Percentiles rank a stretch among this genome's conserved stretches.
Conservation (phyloP, 1,139 yeast species). For the Kurtzmaniella natalensis region DNA sequence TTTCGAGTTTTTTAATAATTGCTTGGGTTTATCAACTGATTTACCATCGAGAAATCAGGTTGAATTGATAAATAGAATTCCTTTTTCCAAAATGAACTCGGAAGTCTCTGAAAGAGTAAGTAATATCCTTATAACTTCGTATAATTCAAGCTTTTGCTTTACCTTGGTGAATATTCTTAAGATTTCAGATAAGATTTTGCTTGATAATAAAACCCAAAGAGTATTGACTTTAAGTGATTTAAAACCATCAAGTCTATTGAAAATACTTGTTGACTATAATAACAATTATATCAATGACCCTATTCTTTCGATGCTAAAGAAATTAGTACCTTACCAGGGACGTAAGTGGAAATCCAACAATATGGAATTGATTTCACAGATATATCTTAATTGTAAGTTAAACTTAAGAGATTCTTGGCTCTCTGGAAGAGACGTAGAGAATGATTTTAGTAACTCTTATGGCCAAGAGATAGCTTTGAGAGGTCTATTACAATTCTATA, state of each 20-base stretch:
- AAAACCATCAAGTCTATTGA: slow-evolving; percentile 50
- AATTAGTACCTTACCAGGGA: slow-evolving; percentile 86
- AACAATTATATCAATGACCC: slow-evolving; percentile 65
- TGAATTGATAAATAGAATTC: slow-evolving; percentile 27
- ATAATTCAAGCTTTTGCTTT: slow-evolving; percentile 41
- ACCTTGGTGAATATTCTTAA: slow-evolving; percentile 43
- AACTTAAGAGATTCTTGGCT: slow-evolving; percentile 85
- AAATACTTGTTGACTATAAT: slow-evolving; percentile 46
- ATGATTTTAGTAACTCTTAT: slow-evolving; percentile 71
- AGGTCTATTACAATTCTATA: slow-evolving; percentile 75
- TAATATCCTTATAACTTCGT: slow-evolving; percentile 26
- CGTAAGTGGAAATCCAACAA: slow-evolving; percentile 91
- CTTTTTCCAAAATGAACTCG: slow-evolving; percentile 24
- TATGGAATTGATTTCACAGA: slow-evolving; percentile 89
- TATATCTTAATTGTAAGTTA: slow-evolving; percentile 70
- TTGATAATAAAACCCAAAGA: slow-evolving; percentile 48
- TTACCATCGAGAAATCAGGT: slow-evolving; percentile 14
- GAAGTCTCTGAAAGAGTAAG: slow-evolving; percentile 25
- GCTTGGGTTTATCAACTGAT: slow-evolving; percentile 18
- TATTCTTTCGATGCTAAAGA: slow-evolving; percentile 67
- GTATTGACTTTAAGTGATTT: slow-evolving; percentile 51
- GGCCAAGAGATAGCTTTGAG: slow-evolving; percentile 86
- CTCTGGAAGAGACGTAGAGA: slow-evolving; percentile 75
- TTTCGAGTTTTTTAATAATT: slow-evolving; percentile 42
- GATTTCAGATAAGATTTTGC: slow-evolving; percentile 40